A percentile compares a stretch with the other conserved stretches of the same genome.
Conservation (phyloP, 2,329 filamentous ascomycete genomes). For the Fusarium fujikuroi region DNA sequence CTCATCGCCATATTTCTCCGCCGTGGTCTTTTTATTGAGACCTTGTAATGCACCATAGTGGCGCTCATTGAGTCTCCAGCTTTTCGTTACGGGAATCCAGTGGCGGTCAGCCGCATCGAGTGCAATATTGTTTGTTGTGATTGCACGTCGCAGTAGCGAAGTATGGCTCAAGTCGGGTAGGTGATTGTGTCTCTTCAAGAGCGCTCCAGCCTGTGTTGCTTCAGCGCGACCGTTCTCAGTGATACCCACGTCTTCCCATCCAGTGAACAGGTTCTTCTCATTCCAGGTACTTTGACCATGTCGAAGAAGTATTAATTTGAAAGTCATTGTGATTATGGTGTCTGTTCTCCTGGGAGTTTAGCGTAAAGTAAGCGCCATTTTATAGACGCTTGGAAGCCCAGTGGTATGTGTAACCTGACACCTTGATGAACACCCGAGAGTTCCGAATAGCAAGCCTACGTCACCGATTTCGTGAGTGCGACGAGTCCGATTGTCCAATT, state of each 20-base stretch:
- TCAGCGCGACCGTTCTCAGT: not conserved
- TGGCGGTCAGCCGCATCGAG: not conserved
- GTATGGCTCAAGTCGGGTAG: not conserved
- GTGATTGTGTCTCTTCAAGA: not conserved
- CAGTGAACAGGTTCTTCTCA: not conserved
- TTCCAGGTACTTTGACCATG: not conserved
- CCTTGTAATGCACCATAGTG: not conserved
- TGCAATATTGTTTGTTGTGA: not conserved
- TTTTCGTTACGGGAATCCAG: not conserved
- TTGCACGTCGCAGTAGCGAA: not conserved
- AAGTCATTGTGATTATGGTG: not conserved
- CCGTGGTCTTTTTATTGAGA: not conserved
- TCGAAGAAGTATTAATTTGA: not conserved
- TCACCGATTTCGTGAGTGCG: accelerated
- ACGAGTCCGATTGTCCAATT: not conserved
- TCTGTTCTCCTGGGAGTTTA: accelerated
- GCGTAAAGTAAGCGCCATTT: accelerated
- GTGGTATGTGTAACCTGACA: not conserved
- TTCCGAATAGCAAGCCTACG: not conserved
- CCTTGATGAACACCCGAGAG: not conserved
- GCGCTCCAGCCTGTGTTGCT: not conserved
- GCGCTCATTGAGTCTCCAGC: not conserved
- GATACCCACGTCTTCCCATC: not conserved
- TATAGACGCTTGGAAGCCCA: not conserved
- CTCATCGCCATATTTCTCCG: not conserved